Conservation (phyloP, 164 flowering plant genomes). For the Aristolochia contorta region DNA sequence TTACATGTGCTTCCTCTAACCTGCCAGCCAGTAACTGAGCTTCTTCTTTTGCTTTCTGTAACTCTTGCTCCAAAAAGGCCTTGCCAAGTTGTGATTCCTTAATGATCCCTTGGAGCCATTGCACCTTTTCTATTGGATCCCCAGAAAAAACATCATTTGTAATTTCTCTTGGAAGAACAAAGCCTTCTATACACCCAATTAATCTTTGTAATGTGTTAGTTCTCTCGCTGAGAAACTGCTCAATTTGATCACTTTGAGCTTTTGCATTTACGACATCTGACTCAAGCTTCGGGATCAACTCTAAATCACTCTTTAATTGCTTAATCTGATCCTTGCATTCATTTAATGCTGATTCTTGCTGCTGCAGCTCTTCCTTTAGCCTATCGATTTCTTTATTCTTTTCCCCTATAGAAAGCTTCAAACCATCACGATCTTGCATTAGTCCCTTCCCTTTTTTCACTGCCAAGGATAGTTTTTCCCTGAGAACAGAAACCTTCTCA, state of each 20-base stretch:
- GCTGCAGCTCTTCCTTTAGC: conserved; percentile 50
- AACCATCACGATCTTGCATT: conserved; percentile 72
- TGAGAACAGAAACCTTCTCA: conserved; percentile 58
- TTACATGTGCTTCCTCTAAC: conserved; percentile 36
- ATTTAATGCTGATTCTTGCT: conserved; percentile 32
- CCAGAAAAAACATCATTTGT: conserved; percentile 36
- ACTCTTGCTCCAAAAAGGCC: conserved; percentile 34
- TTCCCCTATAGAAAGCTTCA: conserved; percentile 52
- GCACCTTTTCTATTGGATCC: conserved; percentile 60
- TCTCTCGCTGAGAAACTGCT: conserved; percentile 55
- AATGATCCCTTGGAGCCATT: conserved; percentile 42
- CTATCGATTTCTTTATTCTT: conserved; percentile 66
- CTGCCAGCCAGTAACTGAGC: conserved; percentile 24
- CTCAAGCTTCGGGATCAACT: conserved; percentile 45
- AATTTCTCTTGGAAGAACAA: conserved; percentile 40
- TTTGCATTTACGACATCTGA: conserved; percentile 38
- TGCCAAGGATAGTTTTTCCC: conserved; percentile 93
- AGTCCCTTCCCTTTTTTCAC: conserved; percentile 97
- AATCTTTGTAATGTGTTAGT: conserved; percentile 44
- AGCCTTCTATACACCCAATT: conserved; percentile 39
- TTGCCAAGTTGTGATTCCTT: conserved; percentile 37
- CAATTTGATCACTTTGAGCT: conserved; percentile 50
- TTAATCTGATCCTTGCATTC: conserved; percentile 40
- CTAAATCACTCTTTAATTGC: conserved; percentile 40
- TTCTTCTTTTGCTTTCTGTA: conserved; percentile 45